phyloP scores from a whole-genome alignment of 768 basidiomycete species.

The Lentinus brumalis region DNA sequence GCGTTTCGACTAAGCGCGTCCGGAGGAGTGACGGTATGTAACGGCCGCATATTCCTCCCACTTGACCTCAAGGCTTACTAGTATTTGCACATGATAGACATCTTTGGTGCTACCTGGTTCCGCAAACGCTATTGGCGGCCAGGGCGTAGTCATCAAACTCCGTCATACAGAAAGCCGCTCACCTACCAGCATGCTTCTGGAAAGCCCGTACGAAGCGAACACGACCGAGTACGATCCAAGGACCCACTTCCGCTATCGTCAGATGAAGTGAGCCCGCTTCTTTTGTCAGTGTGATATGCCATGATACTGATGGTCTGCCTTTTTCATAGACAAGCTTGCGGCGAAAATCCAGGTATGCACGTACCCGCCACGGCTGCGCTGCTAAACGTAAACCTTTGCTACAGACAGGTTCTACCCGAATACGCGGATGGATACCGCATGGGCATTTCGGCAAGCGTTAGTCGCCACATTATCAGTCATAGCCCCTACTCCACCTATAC shows the following conservation, averaged over 20 bases:
- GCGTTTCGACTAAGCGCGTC: constrained; percentile 69
- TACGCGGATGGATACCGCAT: constrained; percentile 66
- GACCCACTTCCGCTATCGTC: constrained; percentile 62
- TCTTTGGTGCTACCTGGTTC: constrained; percentile 77
- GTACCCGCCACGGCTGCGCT: neutral
- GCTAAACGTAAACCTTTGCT: no score
- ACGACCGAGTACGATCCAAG: constrained; percentile 46
- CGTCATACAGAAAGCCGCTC: constrained; percentile 71
- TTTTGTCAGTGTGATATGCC: neutral
- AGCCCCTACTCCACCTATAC: no score
- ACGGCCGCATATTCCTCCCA: no score
- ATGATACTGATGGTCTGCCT: no score
- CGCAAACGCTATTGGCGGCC: constrained; percentile 55
- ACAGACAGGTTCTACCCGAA: constrained; percentile 29
- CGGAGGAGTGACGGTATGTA: constrained; percentile 67
- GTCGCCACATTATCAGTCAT: no score
- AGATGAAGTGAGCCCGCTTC: constrained; percentile 63
- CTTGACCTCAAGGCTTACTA: neutral
- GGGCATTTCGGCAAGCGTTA: constrained; percentile 62
- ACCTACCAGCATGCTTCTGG: constrained; percentile 73
- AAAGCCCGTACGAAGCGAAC: constrained; percentile 69
- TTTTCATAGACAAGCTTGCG: constrained; percentile 24
- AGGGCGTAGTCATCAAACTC: constrained; percentile 79
- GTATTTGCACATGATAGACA: constrained; percentile 33
- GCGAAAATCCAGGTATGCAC: constrained; percentile 53